Percentiles rank a stretch among this genome's conserved stretches.
Conservation (phyloP, 176 grass and related monocot genomes). For the Alloteropsis semialata region DNA sequence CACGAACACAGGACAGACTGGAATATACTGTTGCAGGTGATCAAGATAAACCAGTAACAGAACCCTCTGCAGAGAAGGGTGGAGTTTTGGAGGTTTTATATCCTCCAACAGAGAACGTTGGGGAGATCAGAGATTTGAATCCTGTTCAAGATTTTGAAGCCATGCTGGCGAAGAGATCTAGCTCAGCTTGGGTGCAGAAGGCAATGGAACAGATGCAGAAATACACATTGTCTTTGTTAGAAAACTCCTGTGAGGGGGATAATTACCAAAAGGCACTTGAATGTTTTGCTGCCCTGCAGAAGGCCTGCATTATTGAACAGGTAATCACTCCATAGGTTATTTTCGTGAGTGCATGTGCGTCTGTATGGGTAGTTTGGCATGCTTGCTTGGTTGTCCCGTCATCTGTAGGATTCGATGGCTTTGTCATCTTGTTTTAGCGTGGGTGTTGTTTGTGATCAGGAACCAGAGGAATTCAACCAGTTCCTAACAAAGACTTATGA, state of each 20-base stretch:
- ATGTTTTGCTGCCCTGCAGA: constrained; percentile 68
- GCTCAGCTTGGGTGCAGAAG: constrained; percentile 65
- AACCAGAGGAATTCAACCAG: constrained; percentile 81
- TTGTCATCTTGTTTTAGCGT: neutral
- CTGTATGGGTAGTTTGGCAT: neutral
- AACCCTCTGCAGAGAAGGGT: constrained; percentile 31
- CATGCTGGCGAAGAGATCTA: constrained; percentile 82
- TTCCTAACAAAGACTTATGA: constrained; percentile 52
- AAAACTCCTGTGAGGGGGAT: constrained; percentile 51
- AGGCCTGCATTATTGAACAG: constrained; percentile 93
- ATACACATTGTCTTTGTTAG: constrained; percentile 50
- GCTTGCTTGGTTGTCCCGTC: neutral
- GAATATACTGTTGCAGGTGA: constrained; percentile 33
- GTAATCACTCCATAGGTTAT: constrained; percentile 33
- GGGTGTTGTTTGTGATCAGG: constrained; percentile 33
- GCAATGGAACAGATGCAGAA: constrained; percentile 79
- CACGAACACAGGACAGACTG: constrained; percentile 32
- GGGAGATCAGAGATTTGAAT: constrained; percentile 65
- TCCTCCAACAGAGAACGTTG: constrained; percentile 36
- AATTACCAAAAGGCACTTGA: constrained; percentile 65
- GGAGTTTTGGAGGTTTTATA: constrained; percentile 36
- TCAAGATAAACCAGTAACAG: constrained; percentile 41
- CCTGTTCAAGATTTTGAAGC: constrained; percentile 86
- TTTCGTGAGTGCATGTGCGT: neutral
- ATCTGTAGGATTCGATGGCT: neutral